A percentile compares a stretch with the other conserved stretches of the same genome.
Evolutionary conservation across 1,139 yeast species (phyloP).

Genomic region (Hemisphaericaspora subhashii): DNA sequence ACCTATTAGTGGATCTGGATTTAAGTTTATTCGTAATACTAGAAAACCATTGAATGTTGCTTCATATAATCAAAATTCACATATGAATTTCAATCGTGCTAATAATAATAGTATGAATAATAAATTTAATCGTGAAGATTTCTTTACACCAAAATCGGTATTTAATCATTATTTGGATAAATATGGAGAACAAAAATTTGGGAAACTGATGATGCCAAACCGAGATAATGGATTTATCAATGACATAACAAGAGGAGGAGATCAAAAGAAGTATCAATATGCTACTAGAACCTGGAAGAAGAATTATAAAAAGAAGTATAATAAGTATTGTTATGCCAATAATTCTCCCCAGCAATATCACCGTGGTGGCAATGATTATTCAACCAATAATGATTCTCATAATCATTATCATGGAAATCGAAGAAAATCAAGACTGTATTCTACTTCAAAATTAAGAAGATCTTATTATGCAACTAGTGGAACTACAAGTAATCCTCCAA

Average conservation of each 20-base stretch:
- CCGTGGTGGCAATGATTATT: too few relatives aligned
- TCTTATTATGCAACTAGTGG: neutral
- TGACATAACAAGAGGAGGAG: slow-evolving; percentile 6
- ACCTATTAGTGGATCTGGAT: slow-evolving; percentile 34
- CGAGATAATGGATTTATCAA: slow-evolving; percentile 3
- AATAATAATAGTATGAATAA: slow-evolving; percentile 18
- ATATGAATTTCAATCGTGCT: slow-evolving; percentile 8
- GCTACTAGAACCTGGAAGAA: slow-evolving; percentile 32
- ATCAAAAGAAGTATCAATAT: slow-evolving; percentile 14
- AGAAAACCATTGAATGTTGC: slow-evolving; percentile 69
- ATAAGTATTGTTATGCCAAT: slow-evolving; percentile 2
- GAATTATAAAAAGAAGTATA: slow-evolving; percentile 22
- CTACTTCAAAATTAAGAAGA: slow-evolving; percentile 27
- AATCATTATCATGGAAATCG: slow-evolving; percentile 16
- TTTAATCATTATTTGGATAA: slow-evolving; percentile 72
- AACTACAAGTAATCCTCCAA: neutral
- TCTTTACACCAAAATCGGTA: slow-evolving; percentile 75
- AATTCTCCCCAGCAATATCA: slow-evolving; percentile 12
- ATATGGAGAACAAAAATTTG: slow-evolving; percentile 46
- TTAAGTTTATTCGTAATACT: slow-evolving; percentile 47
- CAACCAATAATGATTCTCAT: slow-evolving; percentile 16
- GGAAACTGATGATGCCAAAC: slow-evolving; percentile 13
- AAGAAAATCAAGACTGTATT: slow-evolving; percentile 32
- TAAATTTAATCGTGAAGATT: slow-evolving; percentile 64
- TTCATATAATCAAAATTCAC: slow-evolving; percentile 41